Evolutionary conservation across 148 eudicot genomes (phyloP), one percentile per base, ranked within the genome.

Genomic region (Cornus kousa): DNA sequence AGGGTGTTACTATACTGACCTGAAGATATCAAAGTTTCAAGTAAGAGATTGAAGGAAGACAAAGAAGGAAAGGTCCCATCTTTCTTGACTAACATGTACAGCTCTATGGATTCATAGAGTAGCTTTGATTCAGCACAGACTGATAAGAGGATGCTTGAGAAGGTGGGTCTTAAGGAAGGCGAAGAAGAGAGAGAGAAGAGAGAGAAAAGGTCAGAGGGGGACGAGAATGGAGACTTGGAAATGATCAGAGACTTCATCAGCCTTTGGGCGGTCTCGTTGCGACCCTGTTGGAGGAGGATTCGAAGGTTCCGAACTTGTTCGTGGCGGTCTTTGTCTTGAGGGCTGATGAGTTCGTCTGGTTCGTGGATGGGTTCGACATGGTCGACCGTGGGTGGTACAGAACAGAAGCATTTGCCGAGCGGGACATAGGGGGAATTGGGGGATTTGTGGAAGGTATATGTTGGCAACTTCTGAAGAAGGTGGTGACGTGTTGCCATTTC

Each of bases 41-140:
- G 79, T 17, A 91, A 67, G 59, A 76, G 60, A 86, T 91, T 91
- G 70, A 94, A 87, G 23, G 87, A 84, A 0, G 64, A 69, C 59
- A 87, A 59, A 5, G 87, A 66, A 37, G 94, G 90, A 65, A 87
- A 90, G 24, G 22, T n/a, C 6, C 89, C 87, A 28, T 88, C 87
- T 75, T 83, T 84, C 67, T 74, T 80, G 7, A 90, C 79, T 10
- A 87, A 72, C 68, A 68, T 67, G 31, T 88, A 81, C 68, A 89
- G 76, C 57, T 68, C 86, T 17, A 78, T 10, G 22, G 92, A 91
- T 31, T 89, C 87, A 65, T 85, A 73, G 6, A 79, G 69, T 8
- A 78, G 74, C 72, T 90, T 89, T 0, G 89, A 83, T 35, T 92
- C 90, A 50, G 87, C 88, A 59, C 87, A 92, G 43, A 81, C 76